Percentiles rank a stretch among this genome's conserved stretches.
Evolutionary conservation across 345 rosid genomes (phyloP).

Genomic region (Capsella bursapastoris): DNA sequence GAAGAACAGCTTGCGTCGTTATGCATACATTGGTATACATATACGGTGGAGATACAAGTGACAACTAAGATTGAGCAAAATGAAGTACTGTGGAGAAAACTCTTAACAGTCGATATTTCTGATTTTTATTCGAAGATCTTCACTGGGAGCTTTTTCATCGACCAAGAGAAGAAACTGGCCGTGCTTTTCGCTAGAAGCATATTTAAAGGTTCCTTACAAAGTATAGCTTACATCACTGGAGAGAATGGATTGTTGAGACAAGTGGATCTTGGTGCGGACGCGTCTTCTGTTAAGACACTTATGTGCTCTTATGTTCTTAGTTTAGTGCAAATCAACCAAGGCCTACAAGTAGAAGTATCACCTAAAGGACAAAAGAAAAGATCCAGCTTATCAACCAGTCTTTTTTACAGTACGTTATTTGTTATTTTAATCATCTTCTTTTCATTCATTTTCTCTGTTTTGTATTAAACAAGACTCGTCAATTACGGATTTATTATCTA

Average conservation of each 20-base stretch:
- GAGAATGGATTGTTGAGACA: not conserved
- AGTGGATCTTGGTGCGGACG: not conserved
- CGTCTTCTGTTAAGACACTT: too few relatives aligned
- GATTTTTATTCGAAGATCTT: not conserved
- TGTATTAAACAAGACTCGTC: not conserved
- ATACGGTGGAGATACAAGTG: not conserved
- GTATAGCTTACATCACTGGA: not conserved
- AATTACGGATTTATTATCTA: not conserved
- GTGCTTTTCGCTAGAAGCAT: not conserved
- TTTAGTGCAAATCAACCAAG: conserved; percentile 9
- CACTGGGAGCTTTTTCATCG: not conserved
- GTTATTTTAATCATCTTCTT: not conserved
- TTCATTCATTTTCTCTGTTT: not conserved
- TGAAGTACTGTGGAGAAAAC: not conserved
- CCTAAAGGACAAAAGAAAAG: too few relatives aligned
- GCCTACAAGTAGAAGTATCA: not conserved
- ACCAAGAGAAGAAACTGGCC: not conserved
- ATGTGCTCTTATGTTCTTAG: not conserved
- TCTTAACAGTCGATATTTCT: not conserved
- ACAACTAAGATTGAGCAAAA: not conserved
- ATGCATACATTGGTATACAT: too few relatives aligned
- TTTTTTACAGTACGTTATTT: not conserved
- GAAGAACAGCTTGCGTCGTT: not conserved
- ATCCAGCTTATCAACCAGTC: not conserved
- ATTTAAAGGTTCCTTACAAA: not conserved